A percentile compares a stretch with the other conserved stretches of the same genome.
phyloP scores from a whole-genome alignment of 1,284 basidiomycete genomes.

The Anthracocystis panici-leucophaei region DNA sequence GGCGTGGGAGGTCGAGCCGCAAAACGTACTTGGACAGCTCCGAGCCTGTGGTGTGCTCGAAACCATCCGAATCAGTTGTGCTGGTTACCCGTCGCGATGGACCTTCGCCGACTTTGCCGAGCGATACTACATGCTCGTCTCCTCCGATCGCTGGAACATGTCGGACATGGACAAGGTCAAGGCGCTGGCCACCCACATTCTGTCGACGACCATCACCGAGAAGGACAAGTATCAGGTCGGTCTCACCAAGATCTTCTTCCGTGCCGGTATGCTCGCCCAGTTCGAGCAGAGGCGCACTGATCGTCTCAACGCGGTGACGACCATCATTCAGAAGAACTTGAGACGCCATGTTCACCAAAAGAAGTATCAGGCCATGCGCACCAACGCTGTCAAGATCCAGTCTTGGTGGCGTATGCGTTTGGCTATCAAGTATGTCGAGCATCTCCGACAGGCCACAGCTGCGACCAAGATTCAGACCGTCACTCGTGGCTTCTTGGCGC shows the following conservation, averaged over 20 bases:
- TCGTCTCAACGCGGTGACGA: slow-evolving; percentile 88
- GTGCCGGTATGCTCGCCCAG: slow-evolving; percentile 98
- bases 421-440: slow-evolving; percentile 80
- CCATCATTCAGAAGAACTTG: slow-evolving; percentile 97
- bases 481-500: slow-evolving; percentile 80
- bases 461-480: slow-evolving; percentile 83
- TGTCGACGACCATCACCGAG: slow-evolving; percentile 88
- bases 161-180: slow-evolving; percentile 72
- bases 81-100: slow-evolving; percentile 99
- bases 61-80: slow-evolving; percentile 98
- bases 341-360: slow-evolving; percentile 85
- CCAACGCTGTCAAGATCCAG: slow-evolving; percentile 85
- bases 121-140: slow-evolving; percentile 95
- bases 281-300: slow-evolving; percentile 90
- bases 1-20: slow-evolving; percentile 96
- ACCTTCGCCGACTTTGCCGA: slow-evolving; percentile 99
- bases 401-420: slow-evolving; percentile 90
- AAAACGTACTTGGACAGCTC: slow-evolving; percentile 93
- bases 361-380: slow-evolving; percentile 80
- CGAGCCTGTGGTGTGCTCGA: slow-evolving; percentile 99
- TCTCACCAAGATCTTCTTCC: slow-evolving; percentile 98
- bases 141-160: slow-evolving; percentile 82
- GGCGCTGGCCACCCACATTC: slow-evolving; percentile 83
- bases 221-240: slow-evolving; percentile 97
- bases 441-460: slow-evolving; percentile 80